Percentiles rank a stretch among this genome's conserved stretches.
Conservation (phyloP, 1,284 basidiomycete genomes). For the Melampsora americana region DNA sequence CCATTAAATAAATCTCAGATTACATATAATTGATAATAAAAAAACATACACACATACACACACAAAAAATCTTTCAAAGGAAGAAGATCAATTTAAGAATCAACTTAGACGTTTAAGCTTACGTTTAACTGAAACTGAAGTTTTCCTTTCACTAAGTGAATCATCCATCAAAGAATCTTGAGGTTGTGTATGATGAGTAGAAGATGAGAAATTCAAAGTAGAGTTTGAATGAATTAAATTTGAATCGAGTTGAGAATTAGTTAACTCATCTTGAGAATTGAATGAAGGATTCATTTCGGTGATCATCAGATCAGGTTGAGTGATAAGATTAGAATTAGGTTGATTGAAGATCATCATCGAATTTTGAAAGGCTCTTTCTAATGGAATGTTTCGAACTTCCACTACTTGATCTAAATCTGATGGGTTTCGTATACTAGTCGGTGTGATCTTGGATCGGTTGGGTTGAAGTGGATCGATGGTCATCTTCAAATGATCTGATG, state of each 20-base stretch:
- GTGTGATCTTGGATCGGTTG: not conserved
- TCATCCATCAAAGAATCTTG: not conserved
- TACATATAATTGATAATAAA: too few species aligned
- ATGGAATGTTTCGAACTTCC: not conserved
- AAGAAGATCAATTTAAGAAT: not conserved
- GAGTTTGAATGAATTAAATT: not conserved
- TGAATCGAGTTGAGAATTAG: not conserved
- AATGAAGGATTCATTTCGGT: not conserved
- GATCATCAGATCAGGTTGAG: not conserved
- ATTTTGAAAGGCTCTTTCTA: not conserved
- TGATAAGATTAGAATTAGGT: not conserved
- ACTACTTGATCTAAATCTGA: not conserved
- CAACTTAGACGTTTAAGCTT: not conserved
- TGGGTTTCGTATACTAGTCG: not conserved
- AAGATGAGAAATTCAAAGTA: not conserved
- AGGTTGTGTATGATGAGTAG: not conserved
- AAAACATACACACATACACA: too few species aligned
- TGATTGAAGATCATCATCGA: not conserved
- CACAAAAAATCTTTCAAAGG: not conserved
- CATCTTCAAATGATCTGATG: not conserved
- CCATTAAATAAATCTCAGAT: too few species aligned
- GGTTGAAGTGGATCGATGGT: not conserved
- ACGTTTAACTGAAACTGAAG: not conserved
- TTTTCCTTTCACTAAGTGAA: too few species aligned
- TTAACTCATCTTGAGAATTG: not conserved